Conservation (phyloP, 495 filamentous ascomycete species). For the Chlorociboria aeruginascens region DNA sequence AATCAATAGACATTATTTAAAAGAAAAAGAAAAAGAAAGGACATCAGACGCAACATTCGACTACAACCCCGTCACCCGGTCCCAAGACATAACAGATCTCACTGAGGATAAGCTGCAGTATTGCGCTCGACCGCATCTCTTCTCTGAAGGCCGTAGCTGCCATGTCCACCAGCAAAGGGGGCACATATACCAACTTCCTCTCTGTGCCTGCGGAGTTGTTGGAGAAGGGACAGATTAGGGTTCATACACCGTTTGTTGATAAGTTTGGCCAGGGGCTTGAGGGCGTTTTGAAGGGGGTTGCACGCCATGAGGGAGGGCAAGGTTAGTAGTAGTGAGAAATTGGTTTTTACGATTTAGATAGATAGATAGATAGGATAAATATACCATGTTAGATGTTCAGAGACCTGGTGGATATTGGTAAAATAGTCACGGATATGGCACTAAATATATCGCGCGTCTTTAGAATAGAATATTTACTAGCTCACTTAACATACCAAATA, state of each 20-base stretch:
- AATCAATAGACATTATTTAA: not conserved
- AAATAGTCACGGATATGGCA: too few relatives aligned
- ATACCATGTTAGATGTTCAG: too few relatives aligned
- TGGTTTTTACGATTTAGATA: constrained; percentile 30
- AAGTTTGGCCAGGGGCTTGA: constrained; percentile 27
- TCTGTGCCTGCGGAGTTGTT: constrained; percentile 27
- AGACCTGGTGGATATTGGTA: too few relatives aligned
- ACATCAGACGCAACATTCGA: constrained; percentile 38
- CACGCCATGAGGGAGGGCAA: constrained; percentile 33
- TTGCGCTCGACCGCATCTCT: constrained; percentile 2
- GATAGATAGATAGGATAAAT: too few relatives aligned
- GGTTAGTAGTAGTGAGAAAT: constrained; percentile 49
- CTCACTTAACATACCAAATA: too few relatives aligned
- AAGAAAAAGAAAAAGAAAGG: not conserved
- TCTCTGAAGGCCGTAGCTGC: constrained; percentile 8
- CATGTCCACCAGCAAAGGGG: constrained; percentile 4
- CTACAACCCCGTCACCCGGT: constrained; percentile 30
- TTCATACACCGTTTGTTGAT: constrained; percentile 34
- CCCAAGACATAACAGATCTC: constrained; percentile 24
- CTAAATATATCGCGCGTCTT: too few relatives aligned
- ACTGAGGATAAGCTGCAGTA: constrained; percentile 26
- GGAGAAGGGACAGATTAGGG: constrained; percentile 35
- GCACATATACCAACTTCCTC: constrained; percentile 10
- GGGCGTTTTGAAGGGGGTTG: constrained; percentile 41
- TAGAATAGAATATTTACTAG: too few relatives aligned